Conservation (phyloP, 2,329 filamentous ascomycete genomes). For the Fusarium sp. region DNA sequence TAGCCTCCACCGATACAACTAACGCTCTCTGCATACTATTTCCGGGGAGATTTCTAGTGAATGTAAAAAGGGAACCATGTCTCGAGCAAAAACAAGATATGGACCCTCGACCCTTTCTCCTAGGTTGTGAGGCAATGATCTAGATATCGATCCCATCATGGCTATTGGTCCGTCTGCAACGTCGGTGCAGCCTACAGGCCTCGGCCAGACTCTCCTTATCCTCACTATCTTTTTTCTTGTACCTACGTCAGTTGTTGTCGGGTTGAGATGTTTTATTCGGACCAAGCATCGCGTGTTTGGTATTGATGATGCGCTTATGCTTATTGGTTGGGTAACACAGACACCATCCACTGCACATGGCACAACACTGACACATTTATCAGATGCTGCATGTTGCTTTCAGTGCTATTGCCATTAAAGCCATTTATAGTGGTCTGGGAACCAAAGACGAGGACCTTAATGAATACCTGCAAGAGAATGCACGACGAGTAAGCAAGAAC, state of each 20-base stretch:
- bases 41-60: background rate
- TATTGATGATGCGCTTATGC: conserved; percentile 31
- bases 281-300: conserved; percentile 18
- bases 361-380: background rate
- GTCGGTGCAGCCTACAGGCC: conserved; percentile 14
- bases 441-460: conserved; percentile 22
- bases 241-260: background rate
- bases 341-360: background rate
- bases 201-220: conserved; percentile 11
- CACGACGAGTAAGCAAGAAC: conserved; percentile 15
- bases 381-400: conserved; percentile 29
- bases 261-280: conserved; percentile 15
- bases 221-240: conserved; percentile 19
- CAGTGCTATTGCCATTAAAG: background rate
- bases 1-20: background rate
- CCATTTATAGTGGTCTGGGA: conserved; percentile 19
- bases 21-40: background rate
- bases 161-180: conserved; percentile 11
- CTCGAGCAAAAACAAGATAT: background rate
- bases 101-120: too few relatives aligned
- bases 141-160: conserved; percentile 7
- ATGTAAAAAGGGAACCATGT: background rate
- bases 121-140: background rate
- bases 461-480: conserved; percentile 1
- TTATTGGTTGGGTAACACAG: conserved; percentile 30